Base-by-base conservation (phyloP, 2,329 filamentous ascomycete species). In the Claviceps arundinis region DNA sequence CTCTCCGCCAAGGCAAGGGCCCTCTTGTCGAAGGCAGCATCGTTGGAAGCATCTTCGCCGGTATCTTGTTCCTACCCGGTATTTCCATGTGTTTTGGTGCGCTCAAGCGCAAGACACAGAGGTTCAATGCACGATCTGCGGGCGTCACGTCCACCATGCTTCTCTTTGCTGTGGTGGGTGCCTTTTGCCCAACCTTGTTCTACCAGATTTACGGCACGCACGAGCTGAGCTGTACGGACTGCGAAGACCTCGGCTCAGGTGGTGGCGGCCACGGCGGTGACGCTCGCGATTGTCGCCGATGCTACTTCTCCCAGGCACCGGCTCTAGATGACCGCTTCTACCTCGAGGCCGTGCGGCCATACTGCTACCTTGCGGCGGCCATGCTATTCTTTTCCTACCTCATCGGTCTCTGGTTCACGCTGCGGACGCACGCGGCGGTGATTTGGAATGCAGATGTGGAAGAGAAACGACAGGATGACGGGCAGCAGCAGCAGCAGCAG, bases 121-220 rank as follows among this genome's bases (percentile, higher is more conserved):
- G 93, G 43, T 98, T 98, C 77, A 98, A 98, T 64, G 90, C 93
- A 56, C 89, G 85, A 62, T 97, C 91, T 37, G 93, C 93, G 34
- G 89, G 93, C 64, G 93, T 97, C 37, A 97, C 91, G 0, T 96
- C 90, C 2, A 98, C 93, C 0, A 98, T 98, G 93, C 72, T 98
- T 52, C 76, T 98, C 9, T 98, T 98, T 65, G 91, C 93, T 24
- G 87, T 95, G 41, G 93, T 98, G 60, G 91, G 87, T 56, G 89
- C 91, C 8, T 98, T 98, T 68, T 86, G 91, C 0, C 93, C 93
- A 2, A 98, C 93, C 0, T 72, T 98, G 14, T 98, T 98, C 70
- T 98, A 97, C 69, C 91, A 98, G 64, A 95, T 98, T 56, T 97
- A 97, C 67, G 94, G 93, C 59, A 95, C 89, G 48, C 93, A 98